Evolutionary conservation across 169 alveolate species (phyloP).

Genomic region (Eimeria sp.): DNA sequence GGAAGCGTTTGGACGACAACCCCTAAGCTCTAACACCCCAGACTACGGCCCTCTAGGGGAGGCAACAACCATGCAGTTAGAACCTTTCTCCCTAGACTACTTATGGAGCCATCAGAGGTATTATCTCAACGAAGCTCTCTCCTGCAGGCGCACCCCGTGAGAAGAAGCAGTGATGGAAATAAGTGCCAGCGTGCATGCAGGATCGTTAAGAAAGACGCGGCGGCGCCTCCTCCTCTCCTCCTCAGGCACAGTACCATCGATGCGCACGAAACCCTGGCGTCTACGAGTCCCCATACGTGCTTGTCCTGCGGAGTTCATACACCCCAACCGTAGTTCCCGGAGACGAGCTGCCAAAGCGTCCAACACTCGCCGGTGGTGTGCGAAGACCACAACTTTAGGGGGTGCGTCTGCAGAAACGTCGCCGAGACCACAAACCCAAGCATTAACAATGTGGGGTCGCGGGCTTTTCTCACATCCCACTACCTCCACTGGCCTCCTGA

Average conservation of each 20-base stretch:
- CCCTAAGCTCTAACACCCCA: no score
- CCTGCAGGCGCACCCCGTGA: conserved; percentile 67
- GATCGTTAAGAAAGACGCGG: conserved; percentile 19
- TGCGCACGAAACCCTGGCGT: conserved; percentile 61
- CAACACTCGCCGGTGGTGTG: conserved; percentile 79
- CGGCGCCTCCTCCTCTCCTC: conserved; percentile 74
- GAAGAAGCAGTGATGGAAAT: conserved; percentile 79
- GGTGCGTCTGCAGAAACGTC: conserved; percentile 20
- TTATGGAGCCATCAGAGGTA: not conserved
- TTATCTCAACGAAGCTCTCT: not conserved
- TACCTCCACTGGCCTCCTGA: not conserved
- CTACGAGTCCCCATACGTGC: not conserved
- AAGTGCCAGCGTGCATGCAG: conserved; percentile 67
- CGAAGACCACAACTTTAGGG: conserved; percentile 72
- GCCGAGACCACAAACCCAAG: not conserved
- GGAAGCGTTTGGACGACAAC: no score
- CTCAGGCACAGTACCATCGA: conserved; percentile 78
- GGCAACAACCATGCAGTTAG: no score
- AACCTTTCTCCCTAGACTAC: no score
- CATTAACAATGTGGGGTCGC: not conserved
- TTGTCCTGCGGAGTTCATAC: not conserved
- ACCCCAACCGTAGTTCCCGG: conserved; percentile 44
- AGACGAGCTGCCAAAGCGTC: conserved; percentile 67
- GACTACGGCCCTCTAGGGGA: no score
- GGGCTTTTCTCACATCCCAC: not conserved